Conservation (phyloP, 1,284 basidiomycete genomes). For the Tilletia walkeri region DNA sequence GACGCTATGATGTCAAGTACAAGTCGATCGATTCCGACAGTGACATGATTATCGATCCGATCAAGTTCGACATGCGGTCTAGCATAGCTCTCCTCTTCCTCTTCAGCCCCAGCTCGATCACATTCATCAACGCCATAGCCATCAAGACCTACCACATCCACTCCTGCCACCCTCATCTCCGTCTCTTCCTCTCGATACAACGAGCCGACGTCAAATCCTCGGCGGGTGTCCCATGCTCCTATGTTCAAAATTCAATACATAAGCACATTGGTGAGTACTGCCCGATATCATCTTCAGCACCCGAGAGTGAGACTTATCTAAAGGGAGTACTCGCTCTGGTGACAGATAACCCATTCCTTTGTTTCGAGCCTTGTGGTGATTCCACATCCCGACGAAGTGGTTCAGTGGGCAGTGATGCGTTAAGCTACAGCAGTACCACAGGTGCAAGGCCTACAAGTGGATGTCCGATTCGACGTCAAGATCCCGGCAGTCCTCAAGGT, state of each 20-base stretch:
- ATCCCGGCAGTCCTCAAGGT: slow-evolving; percentile 11
- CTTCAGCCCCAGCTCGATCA: not conserved
- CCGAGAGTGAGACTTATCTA: not conserved
- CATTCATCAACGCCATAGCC: slow-evolving; percentile 3
- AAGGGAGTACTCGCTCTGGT: not conserved
- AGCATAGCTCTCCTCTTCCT: not conserved
- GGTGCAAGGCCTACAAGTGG: slow-evolving; percentile 39
- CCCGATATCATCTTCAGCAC: too few species aligned
- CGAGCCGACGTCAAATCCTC: not conserved
- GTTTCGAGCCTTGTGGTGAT: slow-evolving; percentile 7
- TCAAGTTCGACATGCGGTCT: not conserved
- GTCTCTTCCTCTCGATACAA: not conserved
- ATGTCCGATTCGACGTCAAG: slow-evolving; percentile 50
- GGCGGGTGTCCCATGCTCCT: slow-evolving; percentile 1
- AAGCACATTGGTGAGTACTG: too few species aligned
- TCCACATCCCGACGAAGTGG: not conserved
- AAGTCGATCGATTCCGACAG: too few species aligned
- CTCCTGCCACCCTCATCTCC: not conserved
- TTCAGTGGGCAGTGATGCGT: not conserved
- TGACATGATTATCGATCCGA: not conserved
- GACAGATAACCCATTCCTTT: slow-evolving; percentile 1
- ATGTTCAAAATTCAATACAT: too few species aligned
- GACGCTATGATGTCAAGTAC: too few species aligned
- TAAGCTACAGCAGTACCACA: not conserved
- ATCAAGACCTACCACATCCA: not conserved